These are phyloP conservation scores for Saccharomycopsis microspora DNA, from an alignment of 805 yeast species.

Conservation along the genomic window DNA sequence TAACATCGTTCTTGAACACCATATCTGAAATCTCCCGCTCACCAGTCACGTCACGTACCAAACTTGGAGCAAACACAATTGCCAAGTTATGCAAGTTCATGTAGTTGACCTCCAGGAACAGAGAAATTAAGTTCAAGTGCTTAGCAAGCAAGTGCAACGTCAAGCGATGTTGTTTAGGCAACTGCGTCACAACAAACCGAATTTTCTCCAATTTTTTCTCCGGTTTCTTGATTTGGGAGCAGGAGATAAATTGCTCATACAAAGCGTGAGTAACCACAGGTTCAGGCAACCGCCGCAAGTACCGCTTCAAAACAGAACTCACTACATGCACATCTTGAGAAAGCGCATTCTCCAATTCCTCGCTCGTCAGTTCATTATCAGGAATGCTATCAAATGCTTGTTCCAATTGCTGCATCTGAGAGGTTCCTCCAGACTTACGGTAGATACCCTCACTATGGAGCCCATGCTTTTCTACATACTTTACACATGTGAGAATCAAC, in stretches of 20 bases:
- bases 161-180: constrained; percentile 60
- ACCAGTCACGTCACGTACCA: constrained; percentile 68
- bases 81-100: constrained; percentile 80
- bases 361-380: constrained; percentile 21
- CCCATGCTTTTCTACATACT: constrained; percentile 71
- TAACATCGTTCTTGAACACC: constrained; percentile 65
- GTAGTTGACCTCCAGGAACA: constrained; percentile 45
- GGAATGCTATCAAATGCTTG: constrained; percentile 23
- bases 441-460: constrained; percentile 78
- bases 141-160: constrained; percentile 44
- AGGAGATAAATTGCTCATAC: constrained; percentile 56
- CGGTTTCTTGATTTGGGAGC: constrained; percentile 26
- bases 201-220: constrained; percentile 33
- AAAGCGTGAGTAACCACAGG: constrained; percentile 66
- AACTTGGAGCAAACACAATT: constrained; percentile 90
- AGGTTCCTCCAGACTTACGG: constrained; percentile 76
- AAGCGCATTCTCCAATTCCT: constrained; percentile 28
- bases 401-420: constrained; percentile 37
- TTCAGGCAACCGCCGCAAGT: constrained; percentile 71
- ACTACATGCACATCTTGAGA: constrained; percentile 67
- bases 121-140: constrained; percentile 56
- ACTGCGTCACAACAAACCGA: constrained; percentile 30
- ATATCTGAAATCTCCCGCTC: constrained; percentile 79
- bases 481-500: constrained; percentile 58
- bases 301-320: constrained; percentile 78